These are phyloP conservation scores for Lotmaria passim DNA, from an alignment of 208 protist species.

Conservation along the genomic window DNA sequence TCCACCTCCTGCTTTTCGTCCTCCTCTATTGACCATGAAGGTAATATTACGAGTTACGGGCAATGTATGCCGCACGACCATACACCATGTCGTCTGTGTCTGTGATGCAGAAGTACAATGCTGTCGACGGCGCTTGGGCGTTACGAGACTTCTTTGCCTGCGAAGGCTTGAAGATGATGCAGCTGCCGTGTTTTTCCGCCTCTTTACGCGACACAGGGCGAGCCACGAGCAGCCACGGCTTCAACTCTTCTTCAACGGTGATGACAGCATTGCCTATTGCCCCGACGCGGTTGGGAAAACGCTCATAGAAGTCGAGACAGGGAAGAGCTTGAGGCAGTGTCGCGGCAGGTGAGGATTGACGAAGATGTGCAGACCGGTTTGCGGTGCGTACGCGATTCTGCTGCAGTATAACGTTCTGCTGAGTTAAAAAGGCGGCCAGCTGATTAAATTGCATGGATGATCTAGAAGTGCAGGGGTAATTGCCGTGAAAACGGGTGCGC, in stretches of 20 bases:
- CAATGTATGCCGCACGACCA: neutral
- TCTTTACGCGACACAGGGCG: neutral
- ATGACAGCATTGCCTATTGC: neutral
- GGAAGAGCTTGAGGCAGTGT: neutral
- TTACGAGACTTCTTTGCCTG: no score
- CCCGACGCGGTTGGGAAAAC: neutral
- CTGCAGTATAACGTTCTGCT: no score
- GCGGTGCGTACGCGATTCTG: no score
- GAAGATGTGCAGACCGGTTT: no score
- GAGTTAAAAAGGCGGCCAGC: no score
- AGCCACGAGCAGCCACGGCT: conserved; percentile 1
- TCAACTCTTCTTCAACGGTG: neutral
- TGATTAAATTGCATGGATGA: no score
- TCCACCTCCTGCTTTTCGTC: no score
- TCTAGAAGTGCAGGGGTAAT: no score
- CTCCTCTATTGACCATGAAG: no score
- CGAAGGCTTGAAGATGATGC: neutral
- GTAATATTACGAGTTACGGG: no score
- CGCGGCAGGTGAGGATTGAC: neutral
- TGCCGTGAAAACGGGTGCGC: no score
- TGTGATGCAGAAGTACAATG: conserved; percentile 4
- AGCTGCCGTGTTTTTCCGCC: neutral
- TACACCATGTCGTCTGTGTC: neutral
- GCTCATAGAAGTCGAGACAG: neutral
- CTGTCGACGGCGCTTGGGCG: no score